These are phyloP conservation scores for Pseudohalonectria lignicola DNA, from an alignment of 2,329 filamentous ascomycete species.

Conservation along the genomic window DNA sequence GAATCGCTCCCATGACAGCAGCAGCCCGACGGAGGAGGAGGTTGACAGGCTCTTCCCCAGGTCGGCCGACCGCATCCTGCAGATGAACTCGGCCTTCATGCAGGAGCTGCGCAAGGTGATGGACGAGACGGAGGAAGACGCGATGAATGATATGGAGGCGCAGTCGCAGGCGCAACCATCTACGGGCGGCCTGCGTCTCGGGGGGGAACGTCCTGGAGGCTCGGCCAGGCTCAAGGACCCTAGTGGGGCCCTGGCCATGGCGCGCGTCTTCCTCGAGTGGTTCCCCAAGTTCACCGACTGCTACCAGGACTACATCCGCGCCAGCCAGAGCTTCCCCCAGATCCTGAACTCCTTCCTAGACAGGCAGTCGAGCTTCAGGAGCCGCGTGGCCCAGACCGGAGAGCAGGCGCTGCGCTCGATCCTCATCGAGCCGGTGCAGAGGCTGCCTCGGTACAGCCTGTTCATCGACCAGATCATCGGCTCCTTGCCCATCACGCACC, in stretches of 20 bases:
- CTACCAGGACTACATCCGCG: conserved; percentile 87
- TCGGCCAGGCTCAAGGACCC: conserved; percentile 51
- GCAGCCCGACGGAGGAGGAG: conserved; percentile 61
- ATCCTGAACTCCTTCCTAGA: conserved; percentile 71
- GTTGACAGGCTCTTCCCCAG: conserved; percentile 70
- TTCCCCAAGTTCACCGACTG: conserved; percentile 86
- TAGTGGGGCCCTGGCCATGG: conserved; percentile 67
- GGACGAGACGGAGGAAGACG: conserved; percentile 74
- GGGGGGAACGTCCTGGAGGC: conserved; percentile 30
- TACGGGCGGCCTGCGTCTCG: conserved; percentile 27
- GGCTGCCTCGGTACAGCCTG: conserved; percentile 86
- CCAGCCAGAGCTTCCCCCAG: conserved; percentile 77
- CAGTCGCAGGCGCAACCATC: no score
- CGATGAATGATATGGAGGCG: conserved; percentile 61
- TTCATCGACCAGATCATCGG: conserved; percentile 93
- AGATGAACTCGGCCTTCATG: conserved; percentile 73
- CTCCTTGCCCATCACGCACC: conserved; percentile 75
- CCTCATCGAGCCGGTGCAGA: conserved; percentile 91
- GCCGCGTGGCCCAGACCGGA: conserved; percentile 69
- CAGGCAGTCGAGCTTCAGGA: conserved; percentile 71
- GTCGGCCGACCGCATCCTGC: conserved; percentile 68
- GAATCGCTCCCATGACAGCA: conserved; percentile 44
- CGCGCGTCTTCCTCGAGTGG: conserved; percentile 77
- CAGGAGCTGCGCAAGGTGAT: conserved; percentile 64
- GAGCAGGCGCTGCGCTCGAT: conserved; percentile 86